Base-by-base conservation (phyloP, 768 basidiomycete species). In the Roridomyces roridus region DNA sequence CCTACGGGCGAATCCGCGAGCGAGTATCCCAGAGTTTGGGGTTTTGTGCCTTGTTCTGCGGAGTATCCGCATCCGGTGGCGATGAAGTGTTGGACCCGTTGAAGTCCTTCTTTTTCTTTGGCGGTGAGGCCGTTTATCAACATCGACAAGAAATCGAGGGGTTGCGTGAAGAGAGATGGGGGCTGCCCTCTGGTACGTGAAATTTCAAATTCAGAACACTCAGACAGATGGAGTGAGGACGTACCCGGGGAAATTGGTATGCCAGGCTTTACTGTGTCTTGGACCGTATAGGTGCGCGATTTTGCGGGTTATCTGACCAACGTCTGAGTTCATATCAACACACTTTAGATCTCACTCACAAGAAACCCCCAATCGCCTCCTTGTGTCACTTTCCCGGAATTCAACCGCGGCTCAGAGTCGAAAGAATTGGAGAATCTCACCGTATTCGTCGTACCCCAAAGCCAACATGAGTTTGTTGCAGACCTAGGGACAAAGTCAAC, bases 221-320 rank as follows among this genome's bases (percentile, higher is more conserved):
- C n/a, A 40, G 17, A 6, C 9, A 24, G 2, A 8, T 29, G 18
- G 29, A 31, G 6, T 31, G 14, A 18, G 25, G n/a, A 63, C 73
- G 50, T 60, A 83, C 82, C 73, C 0, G 1, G 77, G 74, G 42
- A 77, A 62, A 57, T 83, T 85, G 1, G 80, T 78, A 60, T 85
- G 83, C 74, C 77, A 82, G 0, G 81, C 83, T 64, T 82, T 85
- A 63, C 66, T 67, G 46, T 82, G 69, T 40, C 74, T 79, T 25
- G 56, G 60, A 9, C 74, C 74, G 40, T 76, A 74, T 6, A 61
- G 10, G 6, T 56, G 41, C 0, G 71, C 72, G 5, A 73, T 74
- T 17, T 55, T 51, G 18, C 65, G 64, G 5, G 69, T 71, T 5
- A 74, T 70, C 66, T 71, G 26, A 48, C 23, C 12, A n/a, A 47